Evolutionary conservation across 2,329 filamentous ascomycete genomes (phyloP).

Genomic region (Cadophora sp.): DNA sequence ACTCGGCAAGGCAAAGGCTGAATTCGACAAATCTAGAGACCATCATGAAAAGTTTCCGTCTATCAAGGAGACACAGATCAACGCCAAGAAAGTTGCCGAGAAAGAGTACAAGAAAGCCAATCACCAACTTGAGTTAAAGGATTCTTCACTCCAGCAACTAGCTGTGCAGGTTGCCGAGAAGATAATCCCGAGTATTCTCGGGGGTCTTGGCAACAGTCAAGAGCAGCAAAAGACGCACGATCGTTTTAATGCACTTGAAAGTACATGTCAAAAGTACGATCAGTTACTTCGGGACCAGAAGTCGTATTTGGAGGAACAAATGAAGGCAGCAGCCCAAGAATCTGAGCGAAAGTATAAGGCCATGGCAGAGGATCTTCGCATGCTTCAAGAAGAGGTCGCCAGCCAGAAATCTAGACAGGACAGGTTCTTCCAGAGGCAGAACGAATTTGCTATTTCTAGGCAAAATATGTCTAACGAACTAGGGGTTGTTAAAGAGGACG

Average conservation of each 20-base stretch:
- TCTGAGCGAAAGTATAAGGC: neutral
- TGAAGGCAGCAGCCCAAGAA: neutral
- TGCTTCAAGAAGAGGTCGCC: neutral
- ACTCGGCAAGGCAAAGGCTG: conserved; percentile 18
- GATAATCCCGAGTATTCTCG: conserved; percentile 24
- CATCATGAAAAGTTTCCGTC: conserved; percentile 32
- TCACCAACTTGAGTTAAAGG: conserved; percentile 16
- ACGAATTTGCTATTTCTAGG: neutral
- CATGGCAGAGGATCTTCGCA: neutral
- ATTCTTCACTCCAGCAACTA: conserved; percentile 6
- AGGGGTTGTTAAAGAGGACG: neutral
- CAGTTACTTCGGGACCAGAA: conserved; percentile 20
- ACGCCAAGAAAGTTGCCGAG: conserved; percentile 26
- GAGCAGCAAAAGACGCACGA: conserved; percentile 16
- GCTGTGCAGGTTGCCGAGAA: conserved; percentile 15
- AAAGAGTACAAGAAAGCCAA: conserved; percentile 19
- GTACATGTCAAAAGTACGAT: conserved; percentile 21
- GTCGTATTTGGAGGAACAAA: neutral
- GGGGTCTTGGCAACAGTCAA: neutral
- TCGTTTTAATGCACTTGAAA: conserved; percentile 18
- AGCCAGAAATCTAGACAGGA: neutral
- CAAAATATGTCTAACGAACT: neutral
- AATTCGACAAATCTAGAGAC: conserved; percentile 24
- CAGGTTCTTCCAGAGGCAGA: neutral
- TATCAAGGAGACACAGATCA: conserved; percentile 29